These are phyloP conservation scores for Zea luxurians DNA, from an alignment of 176 grass and related monocot species.

Conservation along the genomic window DNA sequence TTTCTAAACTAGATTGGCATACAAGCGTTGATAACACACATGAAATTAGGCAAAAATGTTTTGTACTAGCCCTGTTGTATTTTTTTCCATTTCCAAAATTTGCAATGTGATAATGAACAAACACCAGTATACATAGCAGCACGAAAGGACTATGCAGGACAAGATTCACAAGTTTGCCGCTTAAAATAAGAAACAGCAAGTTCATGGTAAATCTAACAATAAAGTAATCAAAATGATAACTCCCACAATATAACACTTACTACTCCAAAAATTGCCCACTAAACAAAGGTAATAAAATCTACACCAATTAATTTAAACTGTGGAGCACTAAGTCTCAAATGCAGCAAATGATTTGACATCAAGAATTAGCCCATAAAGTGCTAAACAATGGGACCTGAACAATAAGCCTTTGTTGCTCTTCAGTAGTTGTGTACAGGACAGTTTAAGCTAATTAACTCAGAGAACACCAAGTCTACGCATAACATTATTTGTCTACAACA, in stretches of 20 bases:
- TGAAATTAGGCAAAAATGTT: background rate
- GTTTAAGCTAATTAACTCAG: background rate
- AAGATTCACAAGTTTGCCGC: background rate
- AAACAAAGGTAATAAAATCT: background rate
- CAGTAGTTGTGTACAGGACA: background rate
- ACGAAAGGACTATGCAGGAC: background rate
- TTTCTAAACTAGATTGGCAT: background rate
- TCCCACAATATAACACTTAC: background rate
- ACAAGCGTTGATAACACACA: background rate
- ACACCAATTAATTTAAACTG: background rate
- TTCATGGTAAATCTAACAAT: background rate
- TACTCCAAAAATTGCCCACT: background rate
- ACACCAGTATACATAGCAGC: background rate
- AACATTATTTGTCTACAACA: background rate
- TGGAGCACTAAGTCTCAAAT: background rate
- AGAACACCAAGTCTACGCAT: background rate
- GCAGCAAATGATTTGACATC: too few relatives aligned
- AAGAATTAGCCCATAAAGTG: too few relatives aligned
- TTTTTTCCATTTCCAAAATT: background rate
- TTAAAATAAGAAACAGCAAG: background rate
- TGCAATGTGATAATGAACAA: background rate
- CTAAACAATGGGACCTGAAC: background rate
- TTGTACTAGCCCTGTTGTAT: background rate
- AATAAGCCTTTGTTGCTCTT: background rate
- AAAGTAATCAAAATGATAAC: background rate